Evolutionary conservation across 441 rosid species (phyloP), one percentile per base, ranked within the genome.

Genomic region (Brassica hybrid): DNA sequence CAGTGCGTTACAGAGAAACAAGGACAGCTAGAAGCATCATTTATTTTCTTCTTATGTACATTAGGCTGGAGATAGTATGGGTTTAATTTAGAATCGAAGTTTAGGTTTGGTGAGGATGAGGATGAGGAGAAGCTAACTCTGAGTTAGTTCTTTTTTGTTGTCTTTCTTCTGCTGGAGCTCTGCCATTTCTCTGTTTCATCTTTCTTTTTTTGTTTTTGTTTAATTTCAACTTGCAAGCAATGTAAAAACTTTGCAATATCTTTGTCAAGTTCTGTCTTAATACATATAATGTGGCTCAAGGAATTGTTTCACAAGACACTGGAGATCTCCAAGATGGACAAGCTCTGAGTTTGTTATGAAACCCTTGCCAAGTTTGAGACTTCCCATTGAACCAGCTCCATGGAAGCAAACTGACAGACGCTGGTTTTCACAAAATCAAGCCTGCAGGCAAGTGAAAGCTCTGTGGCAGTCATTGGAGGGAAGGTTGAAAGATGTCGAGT

Each of bases 351-450:
- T 88, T 76, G 76, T 83, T 58, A 89, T 90, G 96, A 93, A 86
- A 74, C 98, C 96, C 10, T 76, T 87, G 77, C 76, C 92, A 58
- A 81, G 74, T 76, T 82, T 85, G 56, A 87, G 86, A 83, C 80
- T 80, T 82, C 96, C 97, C 32, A 85, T 87, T 82, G 99, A 92
- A 82, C 83, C 89, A 79, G 97, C 97, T 56, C 97, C 96, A 7
- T 91, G 97, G 97, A 92, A 84, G 82, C 94, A 91, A 76, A 54
- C 25, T 65, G 92, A 90, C 52, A 88, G 88, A 73, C 77, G 79
- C 77, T 81, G 73, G 57, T 30, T 30, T 30, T 30, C 34, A 30
- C 34, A 30, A 30, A 30, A 30, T 5, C 34, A 30, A 30, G 34
- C 34, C 1, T 30, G 34, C 34, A 84, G 72, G 79, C 76, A 85